These are phyloP conservation scores for Sporothrix globosa DNA, from an alignment of 2,329 filamentous ascomycete genomes.

Conservation along the genomic window DNA sequence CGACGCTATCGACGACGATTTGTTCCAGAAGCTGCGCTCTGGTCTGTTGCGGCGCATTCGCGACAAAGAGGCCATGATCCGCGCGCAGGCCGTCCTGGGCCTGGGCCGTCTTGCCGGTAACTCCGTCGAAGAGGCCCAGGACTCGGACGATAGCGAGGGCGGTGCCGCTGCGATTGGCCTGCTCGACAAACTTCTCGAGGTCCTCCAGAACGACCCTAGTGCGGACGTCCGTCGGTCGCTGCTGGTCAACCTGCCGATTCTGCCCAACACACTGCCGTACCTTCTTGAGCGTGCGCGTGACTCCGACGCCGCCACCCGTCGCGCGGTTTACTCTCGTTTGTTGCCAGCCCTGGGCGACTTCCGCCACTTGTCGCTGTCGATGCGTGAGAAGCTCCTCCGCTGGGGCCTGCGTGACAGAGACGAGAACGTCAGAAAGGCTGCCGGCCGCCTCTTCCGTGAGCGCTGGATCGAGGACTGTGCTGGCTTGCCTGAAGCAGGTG, in stretches of 20 bases:
- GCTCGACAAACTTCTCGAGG: constrained; percentile 80
- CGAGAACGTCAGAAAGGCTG: constrained; percentile 89
- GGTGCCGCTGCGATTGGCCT: constrained; percentile 67
- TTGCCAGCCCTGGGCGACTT: constrained; percentile 92
- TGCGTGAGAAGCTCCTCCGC: constrained; percentile 91
- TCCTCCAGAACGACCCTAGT: constrained; percentile 90
- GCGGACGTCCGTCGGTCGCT: constrained; percentile 89
- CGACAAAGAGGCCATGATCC: constrained; percentile 91
- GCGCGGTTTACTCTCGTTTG: constrained; percentile 83
- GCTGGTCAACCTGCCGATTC: constrained; percentile 85
- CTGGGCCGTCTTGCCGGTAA: constrained; percentile 83
- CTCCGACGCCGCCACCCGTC: constrained; percentile 78
- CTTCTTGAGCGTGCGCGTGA: constrained; percentile 90
- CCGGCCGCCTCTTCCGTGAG: constrained; percentile 85
- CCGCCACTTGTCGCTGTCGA: constrained; percentile 85
- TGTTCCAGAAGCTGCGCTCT: constrained; percentile 80
- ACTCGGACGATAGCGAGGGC: constrained; percentile 71
- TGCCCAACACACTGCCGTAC: constrained; percentile 79
- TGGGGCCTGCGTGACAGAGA: constrained; percentile 96
- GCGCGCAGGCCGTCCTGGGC: constrained; percentile 88
- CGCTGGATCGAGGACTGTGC: constrained; percentile 98
- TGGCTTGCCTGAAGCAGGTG: constrained; percentile 61
- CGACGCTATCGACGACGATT: constrained; percentile 86
- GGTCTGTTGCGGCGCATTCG: constrained; percentile 82
- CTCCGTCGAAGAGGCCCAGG: constrained; percentile 69